Base-by-base conservation (phyloP, 768 basidiomycete genomes). In the Ramaria sp. region DNA sequence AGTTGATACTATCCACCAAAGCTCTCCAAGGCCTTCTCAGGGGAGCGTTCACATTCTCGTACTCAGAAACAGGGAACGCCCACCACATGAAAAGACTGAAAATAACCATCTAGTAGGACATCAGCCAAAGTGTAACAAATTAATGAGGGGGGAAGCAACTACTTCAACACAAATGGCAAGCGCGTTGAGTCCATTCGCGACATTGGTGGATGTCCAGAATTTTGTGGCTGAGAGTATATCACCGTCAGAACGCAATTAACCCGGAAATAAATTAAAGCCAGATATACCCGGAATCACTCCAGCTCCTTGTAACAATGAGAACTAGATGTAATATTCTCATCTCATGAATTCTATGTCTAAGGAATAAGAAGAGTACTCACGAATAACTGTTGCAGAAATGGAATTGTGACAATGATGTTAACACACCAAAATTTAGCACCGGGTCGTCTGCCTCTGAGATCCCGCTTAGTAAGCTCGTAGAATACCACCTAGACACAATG, bases 161-260 rank as follows among this genome's bases (percentile, higher is more conserved):
- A 88, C 89, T 78, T 95, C 92, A 51, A 94, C 80, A 62, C 88
- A 90, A 33, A 83, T 88, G n/a, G 86, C 73, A 5, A 96, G 75
- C 0, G 92, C 90, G 60, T 83, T 87, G 30, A 94, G 69, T 1
- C 92, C 92, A 59, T 95, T 78, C 0, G 89, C 80, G 51, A 95
- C 81, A 65, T 95, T 94, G 3, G 85, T 83, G 38, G 75, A 69
- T 2, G 91, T 88, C 91, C 92, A 93, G 64, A 83, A 91, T 56
- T 77, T 43, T 0, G 89, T 91, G 17, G 72, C 89, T 80, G 63
- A 62, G 59, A 54, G 41, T 49, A 27, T 27, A 27, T 27, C 27
- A 27, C 27, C 27, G 9, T 22, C 42, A 22, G 17, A 20, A 10
- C 13, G 11, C 7, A 20, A 2, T 33, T 27, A 15, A 9, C 27